phyloP scores from a whole-genome alignment of 768 basidiomycete genomes.

The Mycena sanguinolenta region DNA sequence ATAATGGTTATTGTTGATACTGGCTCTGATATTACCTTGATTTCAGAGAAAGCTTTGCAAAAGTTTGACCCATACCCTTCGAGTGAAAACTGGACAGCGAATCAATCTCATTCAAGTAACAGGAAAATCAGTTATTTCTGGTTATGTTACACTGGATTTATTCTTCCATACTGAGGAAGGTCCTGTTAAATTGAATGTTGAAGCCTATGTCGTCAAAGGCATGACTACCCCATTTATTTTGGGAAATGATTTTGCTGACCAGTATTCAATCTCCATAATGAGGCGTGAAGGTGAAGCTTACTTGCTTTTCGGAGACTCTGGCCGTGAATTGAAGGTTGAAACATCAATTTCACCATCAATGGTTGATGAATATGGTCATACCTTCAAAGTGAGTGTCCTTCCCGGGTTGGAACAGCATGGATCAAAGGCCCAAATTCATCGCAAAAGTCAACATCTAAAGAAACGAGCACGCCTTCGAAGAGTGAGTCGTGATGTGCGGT shows the following conservation, averaged over 20 bases:
- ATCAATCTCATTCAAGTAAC: constrained; percentile 51
- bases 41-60: constrained; percentile 7
- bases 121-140: constrained; percentile 43
- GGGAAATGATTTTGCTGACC: constrained; percentile 50
- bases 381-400: constrained; percentile 12
- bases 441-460: constrained; percentile 11
- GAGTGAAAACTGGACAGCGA: constrained; percentile 42
- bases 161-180: too few relatives aligned
- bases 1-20: too few relatives aligned
- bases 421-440: constrained; percentile 11
- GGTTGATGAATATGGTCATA: constrained; percentile 17
- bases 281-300: constrained; percentile 32
- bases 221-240: constrained; percentile 48
- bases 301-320: constrained; percentile 7
- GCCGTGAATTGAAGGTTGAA: not conserved
- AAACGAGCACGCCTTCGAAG: not conserved
- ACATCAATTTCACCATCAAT: not conserved
- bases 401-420: constrained; percentile 1
- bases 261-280: constrained; percentile 48
- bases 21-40: too few relatives aligned
- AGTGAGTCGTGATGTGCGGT: constrained; percentile 18
- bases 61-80: constrained; percentile 28
- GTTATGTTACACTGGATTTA: constrained; percentile 45
- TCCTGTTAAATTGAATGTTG: constrained; percentile 42
- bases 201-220: constrained; percentile 47